Base-by-base conservation (phyloP, 179 eudicot species). In the Beta lomatogona region DNA sequence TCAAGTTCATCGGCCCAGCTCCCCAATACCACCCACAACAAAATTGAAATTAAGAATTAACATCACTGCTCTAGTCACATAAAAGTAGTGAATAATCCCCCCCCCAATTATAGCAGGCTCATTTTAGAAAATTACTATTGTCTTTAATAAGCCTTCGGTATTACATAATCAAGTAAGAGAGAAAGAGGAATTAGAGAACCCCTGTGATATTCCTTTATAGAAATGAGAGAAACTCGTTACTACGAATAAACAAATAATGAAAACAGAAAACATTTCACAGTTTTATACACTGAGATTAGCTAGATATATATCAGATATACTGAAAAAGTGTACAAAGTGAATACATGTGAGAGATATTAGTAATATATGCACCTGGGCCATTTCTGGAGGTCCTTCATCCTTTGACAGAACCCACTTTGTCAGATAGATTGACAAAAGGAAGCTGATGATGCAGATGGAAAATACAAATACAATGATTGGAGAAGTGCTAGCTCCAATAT, bases 331-430 rank as follows among this genome's bases (percentile, higher is more conserved):
- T 22, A 36, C 14, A 70, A 75, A 52, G 15, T 9, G 16, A 18
- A 19, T 21, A 41, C 45, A 68, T 21, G 73, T 18, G 53, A 70
- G 11, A 79, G 61, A 60, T 5, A 76, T 58, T 2, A 48, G 68
- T 53, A 55, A 41, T 63, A 58, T 28, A 80, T 74, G 73, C 88
- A 97, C 99, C 99, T 94, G 90, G 52, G 80, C 90, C 99, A 97
- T 97, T 87, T 97, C 99, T 68, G 97, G 95, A 79, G 99, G 99
- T 81, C 99, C 99, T 87, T 97, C 99, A 86, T 97, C 99, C 89
- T 97, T 97, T 59, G 94, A 12, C 44, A 97, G 93, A 61, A 97
- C 99, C 99, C 99, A 97, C 88, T 94, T 97, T 57, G 95, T 89
- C 58, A 97, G 93, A 83, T 97, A 94, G 76, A 92, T 72, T 6